These are phyloP conservation scores for Zea luxurians DNA, from an alignment of 176 grass and related monocot genomes.

Conservation along the genomic window DNA sequence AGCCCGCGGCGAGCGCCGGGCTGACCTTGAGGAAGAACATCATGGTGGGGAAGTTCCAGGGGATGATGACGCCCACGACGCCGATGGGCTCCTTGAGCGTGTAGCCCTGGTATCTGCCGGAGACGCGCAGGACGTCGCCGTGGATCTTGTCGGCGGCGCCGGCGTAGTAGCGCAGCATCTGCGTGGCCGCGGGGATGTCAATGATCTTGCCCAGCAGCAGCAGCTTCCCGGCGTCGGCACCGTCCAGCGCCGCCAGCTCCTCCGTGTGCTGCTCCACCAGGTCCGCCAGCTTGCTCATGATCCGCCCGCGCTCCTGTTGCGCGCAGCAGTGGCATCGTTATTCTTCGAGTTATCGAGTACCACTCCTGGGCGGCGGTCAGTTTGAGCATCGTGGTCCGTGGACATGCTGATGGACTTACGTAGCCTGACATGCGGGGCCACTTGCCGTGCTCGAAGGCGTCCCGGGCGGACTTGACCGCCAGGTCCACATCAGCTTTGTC, in stretches of 20 bases:
- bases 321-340: no score
- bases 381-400: no score
- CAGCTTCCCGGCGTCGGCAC: conserved; percentile 74
- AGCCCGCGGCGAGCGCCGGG: conserved; percentile 79
- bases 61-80: conserved; percentile 74
- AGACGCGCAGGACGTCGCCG: conserved; percentile 62
- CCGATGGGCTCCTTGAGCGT: conserved; percentile 86
- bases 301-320: conserved; percentile 62
- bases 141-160: conserved; percentile 95
- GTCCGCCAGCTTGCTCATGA: conserved; percentile 69
- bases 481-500: conserved; percentile 64
- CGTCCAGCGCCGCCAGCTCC: conserved; percentile 71
- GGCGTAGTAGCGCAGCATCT: conserved; percentile 88
- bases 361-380: no score
- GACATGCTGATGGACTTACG: conserved; percentile 35
- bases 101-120: conserved; percentile 66
- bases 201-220: conserved; percentile 57
- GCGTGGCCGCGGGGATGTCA: conserved; percentile 47
- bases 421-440: conserved; percentile 96
- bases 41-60: conserved; percentile 83
- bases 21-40: conserved; percentile 86
- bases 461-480: conserved; percentile 67
- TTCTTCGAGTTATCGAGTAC: no score
- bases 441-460: conserved; percentile 77
- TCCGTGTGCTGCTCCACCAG: conserved; percentile 69